Base-by-base conservation (phyloP, 2,329 filamentous ascomycete species). In the Fonsecaea nubica region DNA sequence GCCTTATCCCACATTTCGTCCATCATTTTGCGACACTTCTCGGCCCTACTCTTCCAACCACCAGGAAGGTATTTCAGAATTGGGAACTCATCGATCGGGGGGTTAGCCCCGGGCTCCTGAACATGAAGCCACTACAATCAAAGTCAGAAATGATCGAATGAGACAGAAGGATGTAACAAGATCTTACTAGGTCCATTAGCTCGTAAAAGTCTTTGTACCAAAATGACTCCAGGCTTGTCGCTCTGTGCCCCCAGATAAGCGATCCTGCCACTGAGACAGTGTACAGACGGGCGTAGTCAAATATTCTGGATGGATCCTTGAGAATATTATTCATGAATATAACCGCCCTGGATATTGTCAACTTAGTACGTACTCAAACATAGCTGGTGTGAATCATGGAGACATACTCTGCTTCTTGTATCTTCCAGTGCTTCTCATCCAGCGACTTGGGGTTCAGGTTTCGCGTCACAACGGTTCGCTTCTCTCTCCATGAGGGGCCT, bases 231-330 rank as follows among this genome's bases (percentile, higher is more conserved):
- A 68, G 67, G 1, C 69, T 71, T 25, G 52, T 15, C 12, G 18
- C 38, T 60, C 82, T 79, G 64, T 83, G 81, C 0, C 83, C 83
- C 67, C 84, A 85, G 5, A 81, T 78, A 3, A 85, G 80, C 8
- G 79, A 82, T 66, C 83, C 83, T 3, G 83, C 81, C 30, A 84
- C 76, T 65, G 79, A 81, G 2, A 79, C 78, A 8, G 64, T 63
- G 13, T 58, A 58, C 12, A 59, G 32, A 33, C 40, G 36, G 10
- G 63, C 53, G 15, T 63, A 38, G 8, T 58, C 25, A 45, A 53
- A 66, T 35, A 63, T 63, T 40, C 58, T 36, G 18, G 53, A 54
- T 15, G 64, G 59, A 45, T 63, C 45, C 12, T 36, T 33, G 12
- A 66, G 35, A 21, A 66, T 45, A 53, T 62, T 48, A 15, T 58